Percentiles rank a stretch among this genome's conserved stretches.
phyloP scores from a whole-genome alignment of 2,329 filamentous ascomycete genomes.

The Zymoseptoria passerinii region DNA sequence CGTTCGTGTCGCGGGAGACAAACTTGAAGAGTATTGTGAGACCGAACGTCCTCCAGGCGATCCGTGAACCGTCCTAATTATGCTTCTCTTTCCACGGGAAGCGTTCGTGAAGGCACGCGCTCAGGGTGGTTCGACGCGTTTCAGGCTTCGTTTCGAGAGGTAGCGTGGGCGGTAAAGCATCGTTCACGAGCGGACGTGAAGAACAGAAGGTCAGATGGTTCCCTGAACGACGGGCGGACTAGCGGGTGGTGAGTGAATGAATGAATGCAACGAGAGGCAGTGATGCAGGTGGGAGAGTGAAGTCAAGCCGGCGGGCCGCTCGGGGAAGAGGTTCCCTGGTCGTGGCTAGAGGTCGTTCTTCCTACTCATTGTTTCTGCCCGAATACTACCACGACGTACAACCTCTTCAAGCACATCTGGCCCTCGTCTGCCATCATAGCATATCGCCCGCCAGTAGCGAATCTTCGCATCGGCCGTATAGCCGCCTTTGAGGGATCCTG shows the following conservation, averaged over 20 bases:
- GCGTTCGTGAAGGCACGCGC: background rate
- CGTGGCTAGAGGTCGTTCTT: background rate
- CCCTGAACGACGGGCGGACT: background rate
- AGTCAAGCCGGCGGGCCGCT: background rate
- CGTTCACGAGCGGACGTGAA: background rate
- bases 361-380: too few species aligned
- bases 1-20: too few species aligned
- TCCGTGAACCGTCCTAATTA: background rate
- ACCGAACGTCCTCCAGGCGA: background rate
- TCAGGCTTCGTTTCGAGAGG: slow-evolving; percentile 5
- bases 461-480: background rate
- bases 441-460: background rate
- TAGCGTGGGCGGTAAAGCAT: background rate
- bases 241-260: slow-evolving; percentile 1
- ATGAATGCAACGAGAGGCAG: background rate
- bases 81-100: background rate
- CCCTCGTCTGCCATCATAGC: background rate
- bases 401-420: background rate
- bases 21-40: background rate
- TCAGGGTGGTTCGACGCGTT: slow-evolving; percentile 8
- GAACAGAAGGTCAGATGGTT: background rate
- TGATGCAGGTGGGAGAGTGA: background rate
- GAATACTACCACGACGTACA: too few species aligned
- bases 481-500: background rate
- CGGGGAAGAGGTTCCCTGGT: background rate